phyloP scores from a whole-genome alignment of 345 rosid genomes.

The Alliaria petiolata region DNA sequence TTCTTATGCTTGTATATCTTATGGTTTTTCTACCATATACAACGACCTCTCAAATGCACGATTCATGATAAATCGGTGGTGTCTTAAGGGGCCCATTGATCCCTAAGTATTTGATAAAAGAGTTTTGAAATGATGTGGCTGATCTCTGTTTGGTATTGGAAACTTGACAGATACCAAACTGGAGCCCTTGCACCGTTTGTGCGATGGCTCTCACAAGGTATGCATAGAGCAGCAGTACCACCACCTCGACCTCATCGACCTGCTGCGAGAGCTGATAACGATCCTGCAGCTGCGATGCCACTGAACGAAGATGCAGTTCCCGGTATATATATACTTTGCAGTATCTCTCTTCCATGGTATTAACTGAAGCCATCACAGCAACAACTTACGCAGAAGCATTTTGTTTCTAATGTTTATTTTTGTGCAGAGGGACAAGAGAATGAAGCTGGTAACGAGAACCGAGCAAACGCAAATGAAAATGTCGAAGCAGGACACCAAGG shows the following conservation, averaged over 20 bases:
- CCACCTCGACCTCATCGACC: slow-evolving; percentile 81
- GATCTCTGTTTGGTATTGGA: slow-evolving; percentile 8
- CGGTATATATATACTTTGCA: slow-evolving; percentile 43
- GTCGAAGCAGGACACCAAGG: slow-evolving; percentile 42
- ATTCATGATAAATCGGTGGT: not conserved
- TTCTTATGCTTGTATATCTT: not conserved
- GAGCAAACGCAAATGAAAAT: slow-evolving; percentile 51
- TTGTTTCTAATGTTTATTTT: not conserved
- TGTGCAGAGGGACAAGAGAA: slow-evolving; percentile 60
- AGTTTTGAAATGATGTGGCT: not conserved
- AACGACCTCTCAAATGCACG: no score
- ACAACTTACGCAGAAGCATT: not conserved
- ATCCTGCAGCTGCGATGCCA: slow-evolving; percentile 59
- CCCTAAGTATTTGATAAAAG: not conserved
- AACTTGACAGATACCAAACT: slow-evolving; percentile 86
- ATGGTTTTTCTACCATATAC: not conserved
- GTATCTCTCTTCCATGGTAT: not conserved
- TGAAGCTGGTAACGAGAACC: slow-evolving; percentile 57
- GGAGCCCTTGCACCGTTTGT: slow-evolving; percentile 93
- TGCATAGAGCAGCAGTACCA: slow-evolving; percentile 97
- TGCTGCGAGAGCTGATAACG: slow-evolving; percentile 67
- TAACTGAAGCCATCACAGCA: slow-evolving; percentile 9
- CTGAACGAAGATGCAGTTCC: slow-evolving; percentile 54
- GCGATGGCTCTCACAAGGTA: slow-evolving; percentile 91
- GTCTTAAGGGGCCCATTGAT: not conserved